These are phyloP conservation scores for Amanita rubescens DNA, from an alignment of 768 basidiomycete species.

Conservation along the genomic window DNA sequence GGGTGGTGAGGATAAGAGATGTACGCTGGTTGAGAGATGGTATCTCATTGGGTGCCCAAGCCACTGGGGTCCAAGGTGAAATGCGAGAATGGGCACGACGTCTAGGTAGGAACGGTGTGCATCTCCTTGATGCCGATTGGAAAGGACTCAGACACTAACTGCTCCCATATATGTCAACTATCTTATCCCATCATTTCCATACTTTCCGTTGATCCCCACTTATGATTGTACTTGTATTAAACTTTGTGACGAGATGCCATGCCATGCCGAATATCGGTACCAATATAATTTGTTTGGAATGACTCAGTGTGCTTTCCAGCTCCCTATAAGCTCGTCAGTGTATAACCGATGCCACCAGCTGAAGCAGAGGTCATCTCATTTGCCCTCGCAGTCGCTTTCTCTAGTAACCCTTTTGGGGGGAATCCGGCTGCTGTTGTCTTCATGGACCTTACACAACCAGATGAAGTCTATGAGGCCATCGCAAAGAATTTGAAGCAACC, in stretches of 20 bases:
- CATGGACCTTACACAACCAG: slow-evolving; percentile 21
- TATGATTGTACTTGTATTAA: background rate
- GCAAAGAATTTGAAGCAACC: slow-evolving; percentile 41
- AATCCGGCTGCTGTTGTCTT: slow-evolving; percentile 39
- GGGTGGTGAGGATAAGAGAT: slow-evolving; percentile 54
- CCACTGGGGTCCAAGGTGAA: slow-evolving; percentile 75
- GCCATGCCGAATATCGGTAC: no score
- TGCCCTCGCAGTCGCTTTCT: slow-evolving; percentile 36
- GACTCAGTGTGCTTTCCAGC: no score
- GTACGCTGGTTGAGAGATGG: slow-evolving; percentile 69
- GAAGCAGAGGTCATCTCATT: slow-evolving; percentile 20
- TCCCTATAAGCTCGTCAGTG: no score
- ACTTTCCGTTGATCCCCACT: background rate
- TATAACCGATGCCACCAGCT: background rate
- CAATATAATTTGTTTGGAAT: no score
- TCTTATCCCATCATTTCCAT: background rate
- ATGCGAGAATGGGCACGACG: slow-evolving; percentile 68
- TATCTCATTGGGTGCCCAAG: slow-evolving; percentile 55
- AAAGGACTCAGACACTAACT: slow-evolving; percentile 20
- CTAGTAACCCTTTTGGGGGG: slow-evolving; percentile 32
- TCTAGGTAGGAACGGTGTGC: slow-evolving; percentile 48
- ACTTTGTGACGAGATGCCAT: no score
- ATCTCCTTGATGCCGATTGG: slow-evolving; percentile 70
- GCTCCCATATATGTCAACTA: no score
- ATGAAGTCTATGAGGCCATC: slow-evolving; percentile 24